Evolutionary conservation across 805 yeast species (phyloP).

Genomic region (Candida oleophila): DNA sequence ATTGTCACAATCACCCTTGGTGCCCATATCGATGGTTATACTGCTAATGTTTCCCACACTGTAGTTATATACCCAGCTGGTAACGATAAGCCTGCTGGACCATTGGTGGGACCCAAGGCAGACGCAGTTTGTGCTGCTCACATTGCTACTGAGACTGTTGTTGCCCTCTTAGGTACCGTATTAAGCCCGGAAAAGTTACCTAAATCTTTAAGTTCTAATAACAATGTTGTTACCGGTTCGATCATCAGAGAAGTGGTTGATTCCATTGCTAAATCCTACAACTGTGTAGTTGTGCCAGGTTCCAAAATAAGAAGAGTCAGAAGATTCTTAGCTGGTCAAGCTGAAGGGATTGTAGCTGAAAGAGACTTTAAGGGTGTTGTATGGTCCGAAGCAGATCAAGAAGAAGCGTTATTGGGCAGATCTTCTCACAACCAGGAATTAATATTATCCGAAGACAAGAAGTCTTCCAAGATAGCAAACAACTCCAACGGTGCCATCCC

Average conservation of each 20-base stretch:
- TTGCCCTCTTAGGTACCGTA: slow-evolving; percentile 69
- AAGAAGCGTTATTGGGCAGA: slow-evolving; percentile 50
- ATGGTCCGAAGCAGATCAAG: slow-evolving; percentile 84
- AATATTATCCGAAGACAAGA: slow-evolving; percentile 8
- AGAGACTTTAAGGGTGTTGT: slow-evolving; percentile 89
- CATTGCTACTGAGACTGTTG: slow-evolving; percentile 85
- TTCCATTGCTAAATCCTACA: slow-evolving; percentile 78
- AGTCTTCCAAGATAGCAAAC: background rate
- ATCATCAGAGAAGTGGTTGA: slow-evolving; percentile 76
- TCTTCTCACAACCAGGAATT: slow-evolving; percentile 20
- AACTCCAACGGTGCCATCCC: slow-evolving; percentile 62
- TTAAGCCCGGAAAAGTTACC: slow-evolving; percentile 77
- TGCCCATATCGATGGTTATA: slow-evolving; percentile 93
- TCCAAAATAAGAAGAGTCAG: slow-evolving; percentile 88
- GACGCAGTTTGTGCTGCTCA: slow-evolving; percentile 89
- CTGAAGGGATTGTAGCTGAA: slow-evolving; percentile 89
- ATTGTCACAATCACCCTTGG: slow-evolving; percentile 83
- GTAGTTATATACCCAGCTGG: slow-evolving; percentile 77
- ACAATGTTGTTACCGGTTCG: slow-evolving; percentile 58
- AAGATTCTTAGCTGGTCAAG: slow-evolving; percentile 94
- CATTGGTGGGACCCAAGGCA: slow-evolving; percentile 79
- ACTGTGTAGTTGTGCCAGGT: slow-evolving; percentile 87
- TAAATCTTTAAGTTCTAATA: slow-evolving; percentile 25
- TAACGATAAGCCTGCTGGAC: slow-evolving; percentile 61
- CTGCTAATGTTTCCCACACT: slow-evolving; percentile 84